Evolutionary conservation across 768 basidiomycete genomes (phyloP), one percentile per base, ranked within the genome.

Genomic region (Scleroderma citrinum): DNA sequence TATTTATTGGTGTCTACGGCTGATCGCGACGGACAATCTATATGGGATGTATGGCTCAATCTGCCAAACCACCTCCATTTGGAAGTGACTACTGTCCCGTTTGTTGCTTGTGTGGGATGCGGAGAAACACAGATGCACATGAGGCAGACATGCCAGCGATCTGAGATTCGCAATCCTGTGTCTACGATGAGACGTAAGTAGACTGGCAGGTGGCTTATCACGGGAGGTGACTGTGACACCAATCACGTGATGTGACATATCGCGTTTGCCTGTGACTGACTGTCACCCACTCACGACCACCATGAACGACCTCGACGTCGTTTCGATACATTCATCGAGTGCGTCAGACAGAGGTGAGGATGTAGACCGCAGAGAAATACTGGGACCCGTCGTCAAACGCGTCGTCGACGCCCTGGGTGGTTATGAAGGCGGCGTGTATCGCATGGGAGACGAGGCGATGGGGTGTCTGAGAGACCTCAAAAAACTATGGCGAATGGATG

Each of bases 401-500:
- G 87, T 92, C 30, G 82, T 92, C 23, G 83, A 85, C 57, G 90
- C 90, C 2, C 73, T 92, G 0, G 90, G 90, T 36, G 90, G 90
- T 1, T 71, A 76, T 55, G 87, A 92, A 66, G 75, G 65, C 6
- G 77, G 74, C 19, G 66, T 61, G 5, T 92, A 92, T 66, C 73
- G 82, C 37, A 78, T 91, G 60, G 90, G 90, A 37, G 90, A 92
- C 71, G 82, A 89, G 53, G 82, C 76, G n/a, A 71, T 72, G 51
- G 87, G 87, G 2, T 95, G 92, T 67, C 66, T 99, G 57, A 89
- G 90, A 58, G 96, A 98, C 65, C 74, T 99, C 52, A 98, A 98
- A 71, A 89, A 84, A 57, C 77, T 95, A 43, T 98, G 95, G 96
- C 71, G 94, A 45, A 87, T 91, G 66, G 96, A 99, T 66, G 96